A percentile compares a stretch with the other conserved stretches of the same genome.
Conservation (phyloP, 108 stramenopile species). For the Cyclostephanos invisitatus region DNA sequence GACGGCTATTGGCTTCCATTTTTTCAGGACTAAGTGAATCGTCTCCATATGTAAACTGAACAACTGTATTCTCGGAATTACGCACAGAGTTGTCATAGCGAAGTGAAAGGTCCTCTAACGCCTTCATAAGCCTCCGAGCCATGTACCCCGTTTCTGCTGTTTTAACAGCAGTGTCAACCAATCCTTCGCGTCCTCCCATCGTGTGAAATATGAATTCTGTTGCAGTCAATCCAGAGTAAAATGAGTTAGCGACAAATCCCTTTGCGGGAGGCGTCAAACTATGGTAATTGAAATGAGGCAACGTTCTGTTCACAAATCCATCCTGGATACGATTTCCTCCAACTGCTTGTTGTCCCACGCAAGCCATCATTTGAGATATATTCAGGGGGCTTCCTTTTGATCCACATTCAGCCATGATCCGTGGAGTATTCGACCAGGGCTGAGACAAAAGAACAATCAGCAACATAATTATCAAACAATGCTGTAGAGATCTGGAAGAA, state of each 20-base stretch:
- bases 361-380: constrained; percentile 99
- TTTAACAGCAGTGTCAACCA: constrained; percentile 99
- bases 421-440: constrained; percentile 85
- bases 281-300: constrained; percentile 88
- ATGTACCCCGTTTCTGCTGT: constrained; percentile 99
- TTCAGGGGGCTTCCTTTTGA: constrained; percentile 97
- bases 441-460: not conserved
- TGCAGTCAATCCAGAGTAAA: constrained; percentile 95
- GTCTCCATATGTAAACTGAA: constrained; percentile 98
- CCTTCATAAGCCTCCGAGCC: constrained; percentile 98
- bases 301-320: constrained; percentile 96
- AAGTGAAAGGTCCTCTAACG: constrained; percentile 94
- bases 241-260: constrained; percentile 97
- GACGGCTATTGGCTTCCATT: constrained; percentile 95
- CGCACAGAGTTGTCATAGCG: constrained; percentile 96
- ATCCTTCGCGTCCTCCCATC: constrained; percentile 98
- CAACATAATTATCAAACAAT: constrained; percentile 28
- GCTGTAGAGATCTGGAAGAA: constrained; percentile 17
- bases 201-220: constrained; percentile 99
- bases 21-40: constrained; percentile 93
- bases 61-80: constrained; percentile 94
- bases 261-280: constrained; percentile 93
- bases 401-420: constrained; percentile 99
- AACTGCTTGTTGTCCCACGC: constrained; percentile 98
- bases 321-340: constrained; percentile 97